A percentile compares a stretch with the other conserved stretches of the same genome.
Evolutionary conservation across 1,284 basidiomycete species (phyloP).

Genomic region (Jaminaea rosea): DNA sequence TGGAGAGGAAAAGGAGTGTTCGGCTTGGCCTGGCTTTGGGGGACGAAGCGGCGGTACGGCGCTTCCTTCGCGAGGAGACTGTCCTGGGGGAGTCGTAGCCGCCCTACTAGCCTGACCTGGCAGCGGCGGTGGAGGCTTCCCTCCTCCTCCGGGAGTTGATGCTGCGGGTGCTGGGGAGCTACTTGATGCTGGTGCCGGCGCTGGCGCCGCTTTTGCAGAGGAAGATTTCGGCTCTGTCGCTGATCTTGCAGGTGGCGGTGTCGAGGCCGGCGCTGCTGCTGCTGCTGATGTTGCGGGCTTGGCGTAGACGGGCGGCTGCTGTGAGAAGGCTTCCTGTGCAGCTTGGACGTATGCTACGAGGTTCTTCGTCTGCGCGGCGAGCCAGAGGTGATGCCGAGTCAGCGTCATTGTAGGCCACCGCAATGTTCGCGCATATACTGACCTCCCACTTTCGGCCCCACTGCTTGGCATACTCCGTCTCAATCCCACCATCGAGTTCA

Average conservation of each 20-base stretch:
- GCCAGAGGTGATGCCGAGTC: no score
- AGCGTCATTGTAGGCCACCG: no score
- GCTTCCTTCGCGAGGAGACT: neutral
- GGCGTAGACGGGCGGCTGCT: conserved; percentile 79
- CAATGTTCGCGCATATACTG: conserved; percentile 16
- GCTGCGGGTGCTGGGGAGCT: conserved; percentile 17
- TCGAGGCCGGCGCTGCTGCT: conserved; percentile 12
- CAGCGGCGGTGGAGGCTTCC: conserved; percentile 15
- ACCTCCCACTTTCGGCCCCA: conserved; percentile 84
- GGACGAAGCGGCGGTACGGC: conserved; percentile 15
- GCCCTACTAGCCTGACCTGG: conserved; percentile 5
- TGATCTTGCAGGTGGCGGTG: conserved; percentile 15
- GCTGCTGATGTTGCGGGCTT: conserved; percentile 54
- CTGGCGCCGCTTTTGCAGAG: conserved; percentile 4
- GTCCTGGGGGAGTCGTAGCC: conserved; percentile 6
- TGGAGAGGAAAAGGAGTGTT: neutral
- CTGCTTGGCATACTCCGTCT: conserved; percentile 60
- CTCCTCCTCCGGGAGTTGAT: conserved; percentile 2
- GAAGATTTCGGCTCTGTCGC: conserved; percentile 3
- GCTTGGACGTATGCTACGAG: conserved; percentile 60
- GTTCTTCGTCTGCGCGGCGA: conserved; percentile 38
- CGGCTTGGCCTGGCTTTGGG: conserved; percentile 4
- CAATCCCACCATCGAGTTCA: conserved; percentile 72
- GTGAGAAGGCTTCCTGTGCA: conserved; percentile 71
- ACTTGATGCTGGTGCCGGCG: conserved; percentile 19